Evolutionary conservation across 1,284 basidiomycete genomes (phyloP), one percentile per base, ranked within the genome.

Genomic region (Tilletia setariae): DNA sequence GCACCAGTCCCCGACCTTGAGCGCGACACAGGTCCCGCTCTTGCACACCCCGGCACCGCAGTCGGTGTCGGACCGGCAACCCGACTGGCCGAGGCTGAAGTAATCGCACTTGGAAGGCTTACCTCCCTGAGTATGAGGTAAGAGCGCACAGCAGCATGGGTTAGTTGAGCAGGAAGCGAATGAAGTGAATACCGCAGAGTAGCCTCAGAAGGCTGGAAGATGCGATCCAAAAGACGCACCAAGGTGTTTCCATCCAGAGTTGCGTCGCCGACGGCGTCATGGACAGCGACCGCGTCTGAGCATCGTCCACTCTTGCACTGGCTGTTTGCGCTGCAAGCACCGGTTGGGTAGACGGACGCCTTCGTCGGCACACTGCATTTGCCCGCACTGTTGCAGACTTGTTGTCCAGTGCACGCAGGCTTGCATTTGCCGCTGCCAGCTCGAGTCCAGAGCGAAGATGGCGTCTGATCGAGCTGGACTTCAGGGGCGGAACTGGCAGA

Each of bases 301-400:
- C 47, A 49, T 49, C 47, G 47, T 15, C 47, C 47, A 1, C 47
- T 49, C 47, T 49, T 49, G 47, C 47, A 49, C n/a, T 49, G 47
- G n/a, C 11, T 19, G 23, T 49, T 19, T 8, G 47, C 8, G 47
- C 9, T 49, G 47, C 47, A 49, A 1, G 23, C 7, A 19, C 16
- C 8, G 23, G 8, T 19, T n/a, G 47, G 47, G 16, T 49, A 49
- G 47, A 49, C 47, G 19, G 47, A n/a, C 11, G 11, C 23, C 11
- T 49, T 49, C 47, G 11, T 49, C 11, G 47, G 47, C 19, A 25
- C 8, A 7, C n/a, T 7, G n/a, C 47, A 49, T 19, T 49, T 49
- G n/a, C 23, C n/a, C 15, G 13, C 47, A 25, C n/a, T 8, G 8
- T n/a, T n/a, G 47, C 47, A 49, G 9, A 49, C 0, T 1, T n/a